Percentiles rank a stretch among this genome's conserved stretches.
Evolutionary conservation across 1,284 basidiomycete genomes (phyloP).

Genomic region (Chiua sp.): DNA sequence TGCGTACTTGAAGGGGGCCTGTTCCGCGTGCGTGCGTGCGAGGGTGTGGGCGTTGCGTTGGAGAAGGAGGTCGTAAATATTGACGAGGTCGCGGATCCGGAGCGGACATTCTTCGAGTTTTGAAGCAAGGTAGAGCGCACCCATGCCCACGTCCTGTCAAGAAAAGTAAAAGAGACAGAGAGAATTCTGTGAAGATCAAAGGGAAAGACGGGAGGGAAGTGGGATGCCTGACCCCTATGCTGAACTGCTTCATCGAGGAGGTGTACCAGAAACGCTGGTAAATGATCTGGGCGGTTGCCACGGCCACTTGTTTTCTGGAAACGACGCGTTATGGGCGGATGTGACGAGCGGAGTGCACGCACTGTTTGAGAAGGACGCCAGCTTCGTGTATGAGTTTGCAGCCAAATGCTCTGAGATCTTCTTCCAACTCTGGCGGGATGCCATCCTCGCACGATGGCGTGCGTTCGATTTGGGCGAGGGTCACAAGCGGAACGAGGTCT

Average conservation of each 20-base stretch:
- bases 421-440: conserved; percentile 80
- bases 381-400: conserved; percentile 96
- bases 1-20: conserved; percentile 64
- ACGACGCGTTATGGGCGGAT: conserved; percentile 4
- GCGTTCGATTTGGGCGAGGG: conserved; percentile 74
- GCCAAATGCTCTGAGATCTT: conserved; percentile 86
- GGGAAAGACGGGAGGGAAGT: neutral
- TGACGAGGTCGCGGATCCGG: conserved; percentile 93
- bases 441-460: conserved; percentile 88
- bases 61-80: conserved; percentile 88
- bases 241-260: conserved; percentile 92
- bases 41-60: conserved; percentile 50
- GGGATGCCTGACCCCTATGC: conserved; percentile 72
- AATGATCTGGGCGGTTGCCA: conserved; percentile 95
- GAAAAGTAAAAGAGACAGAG: neutral
- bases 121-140: conserved; percentile 91
- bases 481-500: conserved; percentile 84
- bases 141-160: conserved; percentile 88
- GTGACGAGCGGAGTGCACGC: conserved; percentile 34
- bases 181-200: conserved; percentile 11
- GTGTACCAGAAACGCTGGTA: conserved; percentile 99
- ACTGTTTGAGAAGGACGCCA: conserved; percentile 90
- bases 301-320: conserved; percentile 91
- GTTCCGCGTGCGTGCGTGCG: conserved; percentile 38
- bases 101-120: conserved; percentile 96